Evolutionary conservation across 148 eudicot species (phyloP).

Genomic region (Pharnaceum exiguum): DNA sequence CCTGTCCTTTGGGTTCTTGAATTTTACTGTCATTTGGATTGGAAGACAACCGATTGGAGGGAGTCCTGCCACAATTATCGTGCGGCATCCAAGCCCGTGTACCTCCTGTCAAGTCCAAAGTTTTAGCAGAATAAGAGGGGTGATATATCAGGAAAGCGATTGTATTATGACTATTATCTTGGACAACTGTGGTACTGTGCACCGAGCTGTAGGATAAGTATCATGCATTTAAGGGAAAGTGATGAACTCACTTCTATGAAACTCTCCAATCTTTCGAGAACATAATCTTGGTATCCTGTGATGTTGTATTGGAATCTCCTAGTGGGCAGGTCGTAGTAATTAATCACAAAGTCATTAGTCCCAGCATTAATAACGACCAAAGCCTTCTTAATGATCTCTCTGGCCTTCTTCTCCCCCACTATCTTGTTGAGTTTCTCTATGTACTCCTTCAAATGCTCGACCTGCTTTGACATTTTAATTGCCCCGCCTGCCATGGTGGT

Average conservation of each 20-base stretch:
- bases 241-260: constrained; percentile 30
- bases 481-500: constrained; percentile 11
- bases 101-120: constrained; percentile 34
- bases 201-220: too few relatives aligned
- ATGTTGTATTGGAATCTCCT: constrained; percentile 29
- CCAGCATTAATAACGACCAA: constrained; percentile 42
- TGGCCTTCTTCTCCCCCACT: constrained; percentile 29
- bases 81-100: constrained; percentile 42
- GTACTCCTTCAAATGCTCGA: constrained; percentile 24
- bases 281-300: constrained; percentile 35
- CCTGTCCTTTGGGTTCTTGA: constrained; percentile 20
- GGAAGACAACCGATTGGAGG: constrained; percentile 64
- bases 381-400: constrained; percentile 30
- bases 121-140: background rate
- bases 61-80: constrained; percentile 39
- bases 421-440: constrained; percentile 18
- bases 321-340: constrained; percentile 41
- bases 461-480: constrained; percentile 38
- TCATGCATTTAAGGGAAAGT: too few relatives aligned
- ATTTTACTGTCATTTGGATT: constrained; percentile 34
- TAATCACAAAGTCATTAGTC: constrained; percentile 45
- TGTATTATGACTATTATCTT: background rate
- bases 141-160: background rate
- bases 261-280: constrained; percentile 30
- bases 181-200: too few relatives aligned